These are phyloP conservation scores for Aspergillus chevalieri DNA, from an alignment of 2,329 filamentous ascomycete genomes.

Conservation along the genomic window DNA sequence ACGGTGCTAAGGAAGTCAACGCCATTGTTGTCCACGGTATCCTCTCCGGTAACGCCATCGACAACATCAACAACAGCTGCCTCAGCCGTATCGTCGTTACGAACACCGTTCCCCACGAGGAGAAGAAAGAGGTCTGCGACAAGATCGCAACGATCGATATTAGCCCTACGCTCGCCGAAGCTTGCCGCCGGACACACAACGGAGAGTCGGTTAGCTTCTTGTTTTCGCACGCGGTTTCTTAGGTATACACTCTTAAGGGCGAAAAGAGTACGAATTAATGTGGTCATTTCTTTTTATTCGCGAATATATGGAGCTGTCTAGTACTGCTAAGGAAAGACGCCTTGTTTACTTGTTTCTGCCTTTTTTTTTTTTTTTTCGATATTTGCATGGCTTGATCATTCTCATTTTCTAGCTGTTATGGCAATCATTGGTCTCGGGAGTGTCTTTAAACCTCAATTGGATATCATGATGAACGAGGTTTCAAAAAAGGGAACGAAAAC, in stretches of 20 bases:
- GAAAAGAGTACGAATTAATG: neutral
- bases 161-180: slow-evolving; percentile 61
- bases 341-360: neutral
- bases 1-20: slow-evolving; percentile 81
- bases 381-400: slow-evolving; percentile 10
- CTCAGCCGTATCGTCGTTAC: slow-evolving; percentile 78
- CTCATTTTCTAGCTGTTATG: slow-evolving; percentile 6
- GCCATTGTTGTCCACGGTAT: slow-evolving; percentile 96
- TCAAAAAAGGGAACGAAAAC: neutral
- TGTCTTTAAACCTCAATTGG: no score
- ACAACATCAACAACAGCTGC: slow-evolving; percentile 73
- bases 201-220: slow-evolving; percentile 48
- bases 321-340: slow-evolving; percentile 2
- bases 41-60: slow-evolving; percentile 78
- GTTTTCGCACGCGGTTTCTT: slow-evolving; percentile 44
- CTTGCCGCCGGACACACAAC: slow-evolving; percentile 46
- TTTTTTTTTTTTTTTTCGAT: slow-evolving; percentile 10
- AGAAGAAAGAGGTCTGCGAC: slow-evolving; percentile 71
- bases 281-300: neutral
- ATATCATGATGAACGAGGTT: neutral
- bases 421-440: neutral
- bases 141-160: slow-evolving; percentile 89
- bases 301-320: slow-evolving; percentile 1
- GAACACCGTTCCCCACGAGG: slow-evolving; percentile 76
- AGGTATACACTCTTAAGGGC: slow-evolving; percentile 5